Conservation (phyloP, 1,284 basidiomycete genomes). For the Boletus semigastroideus region DNA sequence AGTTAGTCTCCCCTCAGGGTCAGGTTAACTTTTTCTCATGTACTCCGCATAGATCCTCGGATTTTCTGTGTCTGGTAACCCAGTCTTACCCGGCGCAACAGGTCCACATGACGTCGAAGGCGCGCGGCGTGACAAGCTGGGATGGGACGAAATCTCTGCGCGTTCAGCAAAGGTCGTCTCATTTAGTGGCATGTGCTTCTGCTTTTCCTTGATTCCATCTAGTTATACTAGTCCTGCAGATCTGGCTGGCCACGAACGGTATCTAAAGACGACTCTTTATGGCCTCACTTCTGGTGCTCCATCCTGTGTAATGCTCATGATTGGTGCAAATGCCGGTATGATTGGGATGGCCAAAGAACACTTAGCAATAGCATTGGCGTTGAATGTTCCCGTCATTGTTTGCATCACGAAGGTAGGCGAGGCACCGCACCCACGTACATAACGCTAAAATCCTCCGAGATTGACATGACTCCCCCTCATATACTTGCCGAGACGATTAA, state of each 20-base stretch:
- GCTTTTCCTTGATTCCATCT: neutral
- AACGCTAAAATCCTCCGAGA: constrained; percentile 39
- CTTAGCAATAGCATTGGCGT: constrained; percentile 89
- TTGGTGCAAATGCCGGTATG: constrained; percentile 92
- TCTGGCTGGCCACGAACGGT: constrained; percentile 88
- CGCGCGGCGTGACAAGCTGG: constrained; percentile 79
- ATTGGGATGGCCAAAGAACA: constrained; percentile 99
- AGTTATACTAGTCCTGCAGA: constrained; percentile 44
- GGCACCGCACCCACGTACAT: neutral
- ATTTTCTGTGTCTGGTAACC: constrained; percentile 70
- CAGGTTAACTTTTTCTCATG: neutral
- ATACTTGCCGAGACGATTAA: constrained; percentile 88
- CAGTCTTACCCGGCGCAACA: constrained; percentile 70
- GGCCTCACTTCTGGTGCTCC: constrained; percentile 93
- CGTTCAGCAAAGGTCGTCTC: constrained; percentile 92
- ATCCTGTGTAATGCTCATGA: constrained; percentile 94
- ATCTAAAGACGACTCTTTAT: constrained; percentile 92
- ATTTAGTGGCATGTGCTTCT: constrained; percentile 68
- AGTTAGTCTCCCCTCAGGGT: constrained; percentile 42
- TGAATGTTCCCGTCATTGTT: constrained; percentile 92
- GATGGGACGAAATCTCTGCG: constrained; percentile 95
- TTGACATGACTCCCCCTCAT: constrained; percentile 97
- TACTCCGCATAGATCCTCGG: constrained; percentile 68
- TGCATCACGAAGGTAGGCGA: constrained; percentile 87
- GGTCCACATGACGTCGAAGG: constrained; percentile 58